A percentile compares a stretch with the other conserved stretches of the same genome.
Evolutionary conservation across 176 grass and related monocot species (phyloP).

Genomic region (Typha latifolia): DNA sequence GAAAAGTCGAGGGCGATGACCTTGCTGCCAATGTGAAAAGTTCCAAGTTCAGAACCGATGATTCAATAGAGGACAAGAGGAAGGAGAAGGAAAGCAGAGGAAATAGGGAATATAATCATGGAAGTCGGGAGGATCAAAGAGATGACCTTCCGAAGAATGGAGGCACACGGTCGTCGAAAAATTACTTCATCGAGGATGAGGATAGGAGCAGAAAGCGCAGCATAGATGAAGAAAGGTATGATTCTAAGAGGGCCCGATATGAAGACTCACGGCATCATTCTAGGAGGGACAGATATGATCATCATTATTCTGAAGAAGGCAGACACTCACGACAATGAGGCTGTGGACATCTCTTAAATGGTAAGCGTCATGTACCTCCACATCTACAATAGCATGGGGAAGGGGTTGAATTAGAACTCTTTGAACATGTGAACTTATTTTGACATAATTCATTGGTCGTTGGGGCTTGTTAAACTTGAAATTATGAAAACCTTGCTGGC

Average conservation of each 20-base stretch:
- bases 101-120: conserved; percentile 24
- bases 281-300: conserved; percentile 41
- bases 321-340: neutral
- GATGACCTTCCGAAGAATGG: conserved; percentile 22
- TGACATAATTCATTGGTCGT: too few species aligned
- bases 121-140: conserved; percentile 23
- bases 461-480: too few species aligned
- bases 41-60: conserved; percentile 10
- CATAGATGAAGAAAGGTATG: conserved; percentile 29
- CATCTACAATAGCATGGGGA: neutral
- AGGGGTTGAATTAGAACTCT: neutral
- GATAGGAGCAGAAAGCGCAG: conserved; percentile 18
- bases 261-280: conserved; percentile 15
- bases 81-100: conserved; percentile 22
- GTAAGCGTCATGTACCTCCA: conserved; percentile 15
- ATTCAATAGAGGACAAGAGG: conserved; percentile 17
- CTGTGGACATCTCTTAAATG: neutral
- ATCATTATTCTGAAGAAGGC: conserved; percentile 40
- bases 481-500: too few species aligned
- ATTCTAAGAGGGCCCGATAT: conserved; percentile 31
- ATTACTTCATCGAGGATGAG: conserved; percentile 3
- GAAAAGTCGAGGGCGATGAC: conserved; percentile 3
- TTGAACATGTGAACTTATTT: too few species aligned
- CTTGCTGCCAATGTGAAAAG: neutral
- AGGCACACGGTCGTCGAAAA: neutral